These are phyloP conservation scores for Agapanthus africanus DNA, from an alignment of 106 monocot species.

Conservation along the genomic window DNA sequence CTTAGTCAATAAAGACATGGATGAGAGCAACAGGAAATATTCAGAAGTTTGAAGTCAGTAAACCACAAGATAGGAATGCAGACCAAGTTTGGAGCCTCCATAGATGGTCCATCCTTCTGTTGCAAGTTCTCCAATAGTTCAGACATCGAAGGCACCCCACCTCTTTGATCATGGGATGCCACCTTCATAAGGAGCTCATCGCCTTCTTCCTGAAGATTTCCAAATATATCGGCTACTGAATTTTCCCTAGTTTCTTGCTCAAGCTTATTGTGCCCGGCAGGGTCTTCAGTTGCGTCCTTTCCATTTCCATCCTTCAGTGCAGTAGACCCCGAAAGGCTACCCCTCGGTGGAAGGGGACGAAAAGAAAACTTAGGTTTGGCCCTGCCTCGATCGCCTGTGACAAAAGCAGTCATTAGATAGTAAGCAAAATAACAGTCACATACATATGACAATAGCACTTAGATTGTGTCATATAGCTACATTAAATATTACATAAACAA, in stretches of 20 bases:
- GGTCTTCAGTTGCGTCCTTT: conserved; percentile 8
- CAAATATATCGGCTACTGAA: conserved; percentile 37
- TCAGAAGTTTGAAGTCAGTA: neutral
- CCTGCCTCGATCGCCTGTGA: conserved; percentile 31
- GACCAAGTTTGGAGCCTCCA: conserved; percentile 25
- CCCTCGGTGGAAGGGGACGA: conserved; percentile 10
- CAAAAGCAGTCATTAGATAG: neutral
- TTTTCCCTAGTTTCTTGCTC: conserved; percentile 9
- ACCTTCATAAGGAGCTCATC: conserved; percentile 9
- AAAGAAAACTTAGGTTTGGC: conserved; percentile 44
- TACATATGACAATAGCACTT: conserved; percentile 2
- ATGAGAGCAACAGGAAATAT: neutral
- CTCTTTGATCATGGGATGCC: conserved; percentile 9
- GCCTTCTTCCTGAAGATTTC: conserved; percentile 22
- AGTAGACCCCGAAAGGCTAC: neutral
- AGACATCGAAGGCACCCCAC: conserved; percentile 31
- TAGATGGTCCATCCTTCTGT: conserved; percentile 15
- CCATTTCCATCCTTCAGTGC: conserved; percentile 24
- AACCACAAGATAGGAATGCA: conserved; percentile 9
- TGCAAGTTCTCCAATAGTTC: conserved; percentile 54
- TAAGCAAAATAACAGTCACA: neutral
- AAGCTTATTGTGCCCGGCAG: neutral
- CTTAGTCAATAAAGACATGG: too few species aligned
- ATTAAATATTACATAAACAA: neutral
- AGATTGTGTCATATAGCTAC: neutral